phyloP scores from a whole-genome alignment of 2,329 filamentous ascomycete species.

The Atkinsonella texensis region DNA sequence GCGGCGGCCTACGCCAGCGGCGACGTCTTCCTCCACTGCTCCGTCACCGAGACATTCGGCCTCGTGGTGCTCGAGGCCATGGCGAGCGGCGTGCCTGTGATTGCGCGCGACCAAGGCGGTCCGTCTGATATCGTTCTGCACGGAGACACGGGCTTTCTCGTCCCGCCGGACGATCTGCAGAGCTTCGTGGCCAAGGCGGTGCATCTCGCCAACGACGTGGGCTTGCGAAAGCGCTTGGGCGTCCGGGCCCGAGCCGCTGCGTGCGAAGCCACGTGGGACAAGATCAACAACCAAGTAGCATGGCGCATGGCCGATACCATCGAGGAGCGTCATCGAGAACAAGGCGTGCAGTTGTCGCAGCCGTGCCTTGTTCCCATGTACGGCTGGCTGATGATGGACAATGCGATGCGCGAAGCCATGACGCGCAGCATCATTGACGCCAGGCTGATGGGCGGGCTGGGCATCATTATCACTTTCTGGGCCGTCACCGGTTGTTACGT shows the following conservation, averaged over 20 bases:
- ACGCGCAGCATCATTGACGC: conserved; percentile 28
- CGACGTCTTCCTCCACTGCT: conserved; percentile 61
- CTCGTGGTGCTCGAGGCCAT: conserved; percentile 60
- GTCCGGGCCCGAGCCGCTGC: conserved; percentile 40
- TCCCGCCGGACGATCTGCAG: conserved; percentile 46
- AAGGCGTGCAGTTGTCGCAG: conserved; percentile 7
- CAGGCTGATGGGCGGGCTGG: conserved; percentile 31
- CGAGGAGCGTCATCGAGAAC: conserved; percentile 28
- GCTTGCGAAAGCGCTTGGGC: conserved; percentile 33
- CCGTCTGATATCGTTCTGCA: conserved; percentile 55
- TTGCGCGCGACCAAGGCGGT: conserved; percentile 57
- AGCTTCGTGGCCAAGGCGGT: conserved; percentile 43
- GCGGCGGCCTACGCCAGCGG: conserved; percentile 56
- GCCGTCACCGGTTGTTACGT: conserved; percentile 36
- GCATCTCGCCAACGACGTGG: conserved; percentile 32
- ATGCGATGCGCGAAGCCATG: conserved; percentile 23
- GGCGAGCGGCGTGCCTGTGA: conserved; percentile 57
- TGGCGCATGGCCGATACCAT: conserved; percentile 48
- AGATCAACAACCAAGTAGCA: conserved; percentile 58
- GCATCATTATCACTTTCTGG: conserved; percentile 37
- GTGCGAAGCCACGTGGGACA: conserved; percentile 56
- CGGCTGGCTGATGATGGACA: conserved; percentile 32
- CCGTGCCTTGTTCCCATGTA: conserved; percentile 25
- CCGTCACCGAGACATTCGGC: conserved; percentile 60
- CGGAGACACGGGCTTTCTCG: conserved; percentile 46